phyloP scores from a whole-genome alignment of 2,329 filamentous ascomycete genomes.

The Trichoderma arundinaceum region DNA sequence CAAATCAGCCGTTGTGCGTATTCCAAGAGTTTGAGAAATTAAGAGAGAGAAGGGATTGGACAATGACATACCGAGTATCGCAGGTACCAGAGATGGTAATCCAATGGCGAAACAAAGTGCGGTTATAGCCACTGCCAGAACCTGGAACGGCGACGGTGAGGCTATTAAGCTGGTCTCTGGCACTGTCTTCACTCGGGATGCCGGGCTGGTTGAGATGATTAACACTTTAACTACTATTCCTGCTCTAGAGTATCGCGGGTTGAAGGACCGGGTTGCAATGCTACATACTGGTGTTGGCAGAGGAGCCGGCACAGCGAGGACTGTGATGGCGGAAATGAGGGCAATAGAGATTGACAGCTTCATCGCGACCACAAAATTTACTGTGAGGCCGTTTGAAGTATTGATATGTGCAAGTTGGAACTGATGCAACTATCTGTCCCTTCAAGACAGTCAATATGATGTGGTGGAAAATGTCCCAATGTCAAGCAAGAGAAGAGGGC shows the following conservation, averaged over 20 bases:
- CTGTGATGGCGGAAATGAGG: conserved; percentile 38
- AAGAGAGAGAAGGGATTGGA: not conserved
- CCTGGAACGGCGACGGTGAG: conserved; percentile 64
- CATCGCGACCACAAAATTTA: conserved; percentile 36
- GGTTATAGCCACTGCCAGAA: conserved; percentile 63
- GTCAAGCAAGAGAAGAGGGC: not conserved
- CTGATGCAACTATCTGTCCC: not conserved
- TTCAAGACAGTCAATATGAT: not conserved
- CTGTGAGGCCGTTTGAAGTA: not conserved
- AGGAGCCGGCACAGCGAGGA: conserved; percentile 40
- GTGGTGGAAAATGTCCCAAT: not conserved
- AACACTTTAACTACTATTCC: no score
- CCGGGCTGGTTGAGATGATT: conserved; percentile 52
- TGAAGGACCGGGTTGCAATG: not conserved
- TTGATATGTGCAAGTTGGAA: not conserved
- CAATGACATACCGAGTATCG: conserved; percentile 63
- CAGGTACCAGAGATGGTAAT: conserved; percentile 68
- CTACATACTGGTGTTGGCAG: conserved; percentile 39
- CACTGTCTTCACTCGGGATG: conserved; percentile 64
- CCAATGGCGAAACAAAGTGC: conserved; percentile 75
- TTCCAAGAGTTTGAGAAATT: not conserved
- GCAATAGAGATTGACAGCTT: conserved; percentile 41
- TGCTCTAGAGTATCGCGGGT: not conserved
- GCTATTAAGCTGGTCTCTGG: conserved; percentile 61
- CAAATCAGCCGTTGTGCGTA: no score